phyloP scores from a whole-genome alignment of 495 filamentous ascomycete genomes.

The Podospora sp. region DNA sequence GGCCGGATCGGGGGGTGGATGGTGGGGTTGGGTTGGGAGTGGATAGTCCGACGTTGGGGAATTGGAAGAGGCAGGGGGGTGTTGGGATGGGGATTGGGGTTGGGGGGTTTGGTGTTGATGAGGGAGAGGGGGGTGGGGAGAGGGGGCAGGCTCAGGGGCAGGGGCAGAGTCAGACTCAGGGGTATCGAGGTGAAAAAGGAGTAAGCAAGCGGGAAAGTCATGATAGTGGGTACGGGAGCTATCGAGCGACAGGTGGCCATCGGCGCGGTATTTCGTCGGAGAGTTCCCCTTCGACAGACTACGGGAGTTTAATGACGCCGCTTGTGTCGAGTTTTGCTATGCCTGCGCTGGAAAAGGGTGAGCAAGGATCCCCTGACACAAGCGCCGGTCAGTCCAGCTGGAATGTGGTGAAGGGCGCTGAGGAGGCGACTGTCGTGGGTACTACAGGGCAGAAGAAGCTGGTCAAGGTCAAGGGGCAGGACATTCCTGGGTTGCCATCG shows the following conservation, averaged over 20 bases:
- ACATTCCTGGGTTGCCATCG: background rate
- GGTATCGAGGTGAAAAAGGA: background rate
- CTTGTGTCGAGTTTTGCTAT: background rate
- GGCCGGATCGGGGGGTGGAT: background rate
- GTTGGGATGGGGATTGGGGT: no score
- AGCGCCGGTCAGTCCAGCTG: background rate
- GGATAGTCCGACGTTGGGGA: background rate
- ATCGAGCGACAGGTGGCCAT: background rate
- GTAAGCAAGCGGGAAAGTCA: background rate
- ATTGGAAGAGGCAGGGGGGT: background rate
- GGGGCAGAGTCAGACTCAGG: background rate
- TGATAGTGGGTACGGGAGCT: background rate
- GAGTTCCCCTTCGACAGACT: background rate
- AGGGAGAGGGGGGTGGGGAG: no score
- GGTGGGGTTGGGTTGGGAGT: background rate
- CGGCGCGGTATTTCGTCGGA: background rate
- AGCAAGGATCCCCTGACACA: background rate
- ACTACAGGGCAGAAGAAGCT: background rate
- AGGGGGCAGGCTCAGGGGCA: no score
- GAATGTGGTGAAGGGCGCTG: background rate
- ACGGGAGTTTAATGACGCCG: background rate
- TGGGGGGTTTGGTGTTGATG: no score
- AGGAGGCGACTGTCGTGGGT: background rate
- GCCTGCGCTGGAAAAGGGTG: background rate
- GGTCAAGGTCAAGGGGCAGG: constrained; percentile 3